phyloP scores from a whole-genome alignment of 768 basidiomycete genomes.

The Naganishia onofrii region DNA sequence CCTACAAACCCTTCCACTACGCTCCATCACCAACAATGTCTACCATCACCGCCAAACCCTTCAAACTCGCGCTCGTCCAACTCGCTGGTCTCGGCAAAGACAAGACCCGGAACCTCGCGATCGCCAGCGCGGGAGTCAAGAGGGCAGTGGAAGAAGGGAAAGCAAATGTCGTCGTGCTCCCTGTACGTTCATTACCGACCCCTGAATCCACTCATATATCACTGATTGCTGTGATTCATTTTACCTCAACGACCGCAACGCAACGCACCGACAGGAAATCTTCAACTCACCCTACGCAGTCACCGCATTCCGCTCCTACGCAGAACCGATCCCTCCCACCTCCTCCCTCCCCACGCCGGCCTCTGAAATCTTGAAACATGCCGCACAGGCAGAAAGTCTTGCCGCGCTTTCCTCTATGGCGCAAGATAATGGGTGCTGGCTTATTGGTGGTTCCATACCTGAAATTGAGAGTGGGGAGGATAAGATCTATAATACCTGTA shows the following conservation, averaged over 20 bases:
- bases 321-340: slow-evolving; percentile 44
- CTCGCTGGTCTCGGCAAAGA: slow-evolving; percentile 69
- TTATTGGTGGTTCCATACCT: slow-evolving; percentile 96
- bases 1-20: not conserved
- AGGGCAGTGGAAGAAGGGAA: slow-evolving; percentile 65
- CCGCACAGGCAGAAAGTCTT: slow-evolving; percentile 60
- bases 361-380: not conserved
- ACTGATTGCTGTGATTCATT: too few relatives aligned
- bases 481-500: slow-evolving; percentile 87
- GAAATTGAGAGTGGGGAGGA: slow-evolving; percentile 65
- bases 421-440: slow-evolving; percentile 73
- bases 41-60: slow-evolving; percentile 61
- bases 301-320: slow-evolving; percentile 72
- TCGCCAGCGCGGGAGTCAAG: slow-evolving; percentile 76
- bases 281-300: slow-evolving; percentile 57
- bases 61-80: slow-evolving; percentile 85
- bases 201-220: too few relatives aligned
- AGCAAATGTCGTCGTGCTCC: slow-evolving; percentile 78
- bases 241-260: too few relatives aligned
- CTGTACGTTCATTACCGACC: slow-evolving; percentile 58
- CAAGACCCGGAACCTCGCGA: slow-evolving; percentile 73
- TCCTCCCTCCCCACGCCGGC: slow-evolving; percentile 12
- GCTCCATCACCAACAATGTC: slow-evolving; percentile 37
- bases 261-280: slow-evolving; percentile 46
- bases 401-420: slow-evolving; percentile 77